Base-by-base conservation (phyloP, 1,284 basidiomycete species). In the Mycena sp. region DNA sequence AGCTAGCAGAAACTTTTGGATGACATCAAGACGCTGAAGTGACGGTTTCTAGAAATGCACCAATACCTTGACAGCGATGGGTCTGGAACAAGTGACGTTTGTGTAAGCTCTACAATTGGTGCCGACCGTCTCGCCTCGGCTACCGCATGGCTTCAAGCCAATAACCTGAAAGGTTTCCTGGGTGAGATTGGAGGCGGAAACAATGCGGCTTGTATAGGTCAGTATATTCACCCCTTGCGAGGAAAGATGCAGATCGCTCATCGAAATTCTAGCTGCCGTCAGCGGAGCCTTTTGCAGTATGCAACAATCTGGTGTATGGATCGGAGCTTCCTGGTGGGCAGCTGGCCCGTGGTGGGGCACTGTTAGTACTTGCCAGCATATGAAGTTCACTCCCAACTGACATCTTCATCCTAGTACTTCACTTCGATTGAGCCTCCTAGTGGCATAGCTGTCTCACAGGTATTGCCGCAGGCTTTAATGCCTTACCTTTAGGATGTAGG, bases 61-160 rank as follows among this genome's bases (percentile, higher is more conserved):
- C 87, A 89, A 73, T 90, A 90, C 77, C 85, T 89, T 67, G 87
- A 88, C 74, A 85, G 82, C 50, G 87, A 90, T 72, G 82, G 85
- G 67, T 87, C 86, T 46, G 87, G 87, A 55, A 88, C 87, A 6
- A 81, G 74, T 48, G 73, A 70, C 6, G 81, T 77, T 28, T 89
- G 87, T 70, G 87, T 89, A 21, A 86, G 83, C 11, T 77, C 82
- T 19, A 87, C 86, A 26, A 87, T 89, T 70, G 85, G 84, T 60
- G 81, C 80, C 26, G 83, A 86, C 67, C 86, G 87, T 67, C 74
- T 89, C 51, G 77, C 81, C 40, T 81, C 71, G 45, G 87, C 87
- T 6, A 88, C 87, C 4, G 68, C 72, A 29, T 89, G 87, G 87
- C 81, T 89, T 66, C 76, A 87, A 77, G 71, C 75, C 48, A 84